Base-by-base conservation (phyloP, 805 yeast species). In the Komagataella pastoris region DNA sequence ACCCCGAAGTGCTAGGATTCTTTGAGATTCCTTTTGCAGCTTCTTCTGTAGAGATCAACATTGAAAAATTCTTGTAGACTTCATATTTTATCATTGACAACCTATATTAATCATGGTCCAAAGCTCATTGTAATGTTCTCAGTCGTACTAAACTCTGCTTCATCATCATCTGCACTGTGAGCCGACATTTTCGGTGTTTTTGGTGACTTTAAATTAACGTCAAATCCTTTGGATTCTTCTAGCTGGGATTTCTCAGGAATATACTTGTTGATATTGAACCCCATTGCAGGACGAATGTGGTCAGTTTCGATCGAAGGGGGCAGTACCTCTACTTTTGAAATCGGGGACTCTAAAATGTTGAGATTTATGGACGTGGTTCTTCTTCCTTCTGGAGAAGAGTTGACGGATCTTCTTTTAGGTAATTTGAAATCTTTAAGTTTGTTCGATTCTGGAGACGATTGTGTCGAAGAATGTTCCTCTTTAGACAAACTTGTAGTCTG, bases 11-110 rank as follows among this genome's bases (percentile, higher is more conserved):
- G 51, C 75, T 91, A 75, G 76, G 76, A 55, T 72, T 77, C 62
- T 93, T 90, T 63, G 97, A 89, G 58, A 79, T 93, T 56, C 96
- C 97, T 51, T 88, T 83, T 61, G 97, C 97, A 59, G 95, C 90
- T 53, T 85, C 96, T 36, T 76, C 84, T 53, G 91, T 90, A 54
- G 99, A 93, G 73, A 75, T 93, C 55, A 85, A 91, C 63, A 81
- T 93, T 51, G 93, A 89, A 71, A 85, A 81, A 52, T 91, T 91
- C 74, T 77, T 89, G 68, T 88, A 72, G 61, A 30, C 12, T 14
- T 30, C 10, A 30, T 10, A 30, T 30, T 30, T 30, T 30, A 30
- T 30, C 14, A 49, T 8, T 50, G 60, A 61, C 5, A 62, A 53
- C 60, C 59, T 58, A 10, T 56, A 54, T 30, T 57, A 56, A 36